Evolutionary conservation across 441 rosid genomes (phyloP), one percentile per base, ranked within the genome.

Genomic region (Corymbia calophylla): DNA sequence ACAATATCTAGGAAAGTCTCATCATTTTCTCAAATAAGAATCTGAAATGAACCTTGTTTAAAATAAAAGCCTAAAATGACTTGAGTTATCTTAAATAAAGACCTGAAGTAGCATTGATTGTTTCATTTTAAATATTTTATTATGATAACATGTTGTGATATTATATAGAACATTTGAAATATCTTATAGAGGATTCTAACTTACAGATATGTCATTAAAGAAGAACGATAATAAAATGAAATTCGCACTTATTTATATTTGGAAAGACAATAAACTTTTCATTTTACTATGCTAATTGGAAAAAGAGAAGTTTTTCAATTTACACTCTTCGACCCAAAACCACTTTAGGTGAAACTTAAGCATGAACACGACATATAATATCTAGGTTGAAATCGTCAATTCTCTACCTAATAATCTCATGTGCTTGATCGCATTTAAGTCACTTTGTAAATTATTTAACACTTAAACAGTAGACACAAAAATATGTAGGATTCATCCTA

Each of bases 191-290:
- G 2, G 6, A 7, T 16, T 31, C 21, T 16, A 66, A 66, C 77
- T 16, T 8, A 4, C 2, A 31, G 16, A 4, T 66, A 3, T 8
- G 11, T 14, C n/a, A 13, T 16, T 12, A 17, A 31, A 64, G 1
- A 14, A 62, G 35, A 39, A 39, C 5, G 0, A 0, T 4, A 29
- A n/a, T 14, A 64, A 14, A 31, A 44, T 32, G 12, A 66, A 16
- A 66, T 16, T 16, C 35, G 18, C 16, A 62, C 70, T 62, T 0
- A 21, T 60, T 27, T 27, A 27, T 0, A 27, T 0, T 27, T 29
- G 70, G 0, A 62, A 14, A 7, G 19, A 64, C 70, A n/a, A 14
- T 64, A 6, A 0, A 14, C 15, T 14, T 64, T n/a, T 64, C 39
- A 64, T 14, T 64, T n/a, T 64, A 60, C 66, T 0, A 5, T 27